Percentiles rank a stretch among this genome's conserved stretches.
Evolutionary conservation across 2,329 filamentous ascomycete species (phyloP).

Genomic region (Penicillium sp.): DNA sequence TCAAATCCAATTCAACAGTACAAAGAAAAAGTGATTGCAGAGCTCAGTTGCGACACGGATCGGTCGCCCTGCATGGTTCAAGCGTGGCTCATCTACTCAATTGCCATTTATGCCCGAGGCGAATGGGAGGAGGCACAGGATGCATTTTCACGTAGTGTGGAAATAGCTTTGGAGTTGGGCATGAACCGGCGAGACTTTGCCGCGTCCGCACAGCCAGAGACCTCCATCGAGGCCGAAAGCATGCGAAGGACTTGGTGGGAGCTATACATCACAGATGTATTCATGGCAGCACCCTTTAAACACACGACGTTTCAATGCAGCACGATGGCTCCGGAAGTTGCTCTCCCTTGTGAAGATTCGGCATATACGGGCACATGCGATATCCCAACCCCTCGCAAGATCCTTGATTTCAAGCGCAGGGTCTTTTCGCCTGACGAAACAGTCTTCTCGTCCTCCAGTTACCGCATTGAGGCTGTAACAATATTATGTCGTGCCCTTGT

Average conservation of each 20-base stretch:
- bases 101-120: slow-evolving; percentile 36
- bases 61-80: slow-evolving; percentile 39
- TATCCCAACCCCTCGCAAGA: slow-evolving; percentile 60
- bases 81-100: slow-evolving; percentile 38
- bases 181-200: slow-evolving; percentile 69
- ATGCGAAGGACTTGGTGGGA: slow-evolving; percentile 90
- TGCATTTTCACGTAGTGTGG: slow-evolving; percentile 63
- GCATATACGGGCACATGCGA: slow-evolving; percentile 51
- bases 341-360: slow-evolving; percentile 75
- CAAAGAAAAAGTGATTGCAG: slow-evolving; percentile 28
- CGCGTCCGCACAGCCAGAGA: slow-evolving; percentile 40
- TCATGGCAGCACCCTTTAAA: slow-evolving; percentile 68
- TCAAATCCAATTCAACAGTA: slow-evolving; percentile 24
- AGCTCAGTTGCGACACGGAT: slow-evolving; percentile 23
- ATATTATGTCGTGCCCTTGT: slow-evolving; percentile 73
- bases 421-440: slow-evolving; percentile 66
- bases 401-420: slow-evolving; percentile 59
- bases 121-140: slow-evolving; percentile 34
- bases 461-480: slow-evolving; percentile 75
- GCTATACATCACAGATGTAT: slow-evolving; percentile 72
- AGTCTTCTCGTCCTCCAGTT: slow-evolving; percentile 78
- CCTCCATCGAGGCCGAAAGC: slow-evolving; percentile 71
- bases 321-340: slow-evolving; percentile 68
- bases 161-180: slow-evolving; percentile 70
- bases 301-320: slow-evolving; percentile 60